A percentile compares a stretch with the other conserved stretches of the same genome.
These are phyloP conservation scores for Cyclotella sp. DNA, from an alignment of 108 stramenopile genomes.

Conservation along the genomic window DNA sequence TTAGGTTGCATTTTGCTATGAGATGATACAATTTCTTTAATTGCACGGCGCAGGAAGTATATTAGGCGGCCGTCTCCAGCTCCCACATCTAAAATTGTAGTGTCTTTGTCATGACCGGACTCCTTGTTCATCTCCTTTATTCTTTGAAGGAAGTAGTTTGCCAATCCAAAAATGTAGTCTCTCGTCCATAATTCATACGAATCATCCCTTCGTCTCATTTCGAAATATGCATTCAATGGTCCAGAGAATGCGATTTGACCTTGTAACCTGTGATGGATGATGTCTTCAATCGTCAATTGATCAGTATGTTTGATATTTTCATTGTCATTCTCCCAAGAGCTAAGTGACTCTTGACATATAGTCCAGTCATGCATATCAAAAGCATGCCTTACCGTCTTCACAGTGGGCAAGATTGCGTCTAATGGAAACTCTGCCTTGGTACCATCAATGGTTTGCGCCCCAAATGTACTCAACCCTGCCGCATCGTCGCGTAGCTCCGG, in stretches of 20 bases:
- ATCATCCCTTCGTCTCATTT: constrained; percentile 60
- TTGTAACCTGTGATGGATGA: constrained; percentile 56
- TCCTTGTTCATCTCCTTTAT: constrained; percentile 32
- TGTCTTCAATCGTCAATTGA: constrained; percentile 51
- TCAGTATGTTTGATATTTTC: constrained; percentile 13
- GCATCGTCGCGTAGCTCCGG: constrained; percentile 65
- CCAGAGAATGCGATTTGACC: constrained; percentile 66
- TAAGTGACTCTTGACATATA: constrained; percentile 35
- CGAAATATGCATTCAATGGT: constrained; percentile 80
- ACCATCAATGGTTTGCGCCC: constrained; percentile 25
- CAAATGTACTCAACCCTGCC: constrained; percentile 42
- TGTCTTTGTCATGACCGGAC: constrained; percentile 19
- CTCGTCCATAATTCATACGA: constrained; percentile 83
- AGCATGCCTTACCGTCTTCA: constrained; percentile 57
- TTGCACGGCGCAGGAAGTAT: constrained; percentile 65
- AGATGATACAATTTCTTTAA: constrained; percentile 28
- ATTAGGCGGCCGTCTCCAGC: constrained; percentile 84
- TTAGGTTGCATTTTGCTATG: constrained; percentile 2
- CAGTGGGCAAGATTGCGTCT: constrained; percentile 51
- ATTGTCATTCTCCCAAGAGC: constrained; percentile 29
- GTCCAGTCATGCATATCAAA: constrained; percentile 75
- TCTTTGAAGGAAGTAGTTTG: constrained; percentile 65
- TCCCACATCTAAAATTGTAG: constrained; percentile 79
- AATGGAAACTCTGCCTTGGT: constrained; percentile 30
- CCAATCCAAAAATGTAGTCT: constrained; percentile 77